Evolutionary conservation across 2,329 filamentous ascomycete species (phyloP).

Genomic region (Cladosporium austrohemisphaericum): DNA sequence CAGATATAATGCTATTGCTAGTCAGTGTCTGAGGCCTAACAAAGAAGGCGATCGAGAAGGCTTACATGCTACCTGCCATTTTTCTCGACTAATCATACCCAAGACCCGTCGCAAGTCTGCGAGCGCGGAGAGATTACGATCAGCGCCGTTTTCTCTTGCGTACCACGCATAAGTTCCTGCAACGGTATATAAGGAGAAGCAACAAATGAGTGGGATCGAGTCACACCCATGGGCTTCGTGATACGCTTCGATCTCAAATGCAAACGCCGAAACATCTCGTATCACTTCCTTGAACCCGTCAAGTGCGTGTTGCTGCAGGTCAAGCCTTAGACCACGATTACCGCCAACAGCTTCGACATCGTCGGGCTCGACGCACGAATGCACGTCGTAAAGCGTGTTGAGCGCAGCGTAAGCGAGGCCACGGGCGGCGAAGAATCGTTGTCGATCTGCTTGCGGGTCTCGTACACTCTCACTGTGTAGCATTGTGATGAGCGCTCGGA

Average conservation of each 20-base stretch:
- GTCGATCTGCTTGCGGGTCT: constrained; percentile 1
- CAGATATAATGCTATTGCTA: not conserved
- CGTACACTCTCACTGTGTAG: constrained; percentile 14
- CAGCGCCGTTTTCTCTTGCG: constrained; percentile 17
- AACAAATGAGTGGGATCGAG: constrained; percentile 17
- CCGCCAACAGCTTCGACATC: constrained; percentile 15
- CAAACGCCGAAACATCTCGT: constrained; percentile 14
- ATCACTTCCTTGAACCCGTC: constrained; percentile 18
- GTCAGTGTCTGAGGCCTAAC: not conserved
- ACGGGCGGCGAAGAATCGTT: constrained; percentile 18
- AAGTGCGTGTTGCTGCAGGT: constrained; percentile 19
- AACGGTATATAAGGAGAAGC: constrained; percentile 18
- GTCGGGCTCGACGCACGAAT: constrained; percentile 22
- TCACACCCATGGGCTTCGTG: constrained; percentile 1
- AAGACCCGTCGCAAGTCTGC: constrained; percentile 13
- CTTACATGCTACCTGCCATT: constrained; percentile 9
- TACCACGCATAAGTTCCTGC: constrained; percentile 21
- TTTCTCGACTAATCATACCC: not conserved
- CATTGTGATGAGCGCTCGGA: constrained; percentile 16
- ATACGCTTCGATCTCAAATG: constrained; percentile 15
- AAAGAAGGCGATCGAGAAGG: not conserved
- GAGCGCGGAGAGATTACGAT: constrained; percentile 14
- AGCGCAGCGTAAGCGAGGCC: constrained; percentile 19
- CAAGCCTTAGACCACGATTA: not conserved
- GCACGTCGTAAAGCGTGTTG: constrained; percentile 20